Evolutionary conservation across 2,329 filamentous ascomycete species (phyloP).

Genomic region (Stemphylium vesicarium): DNA sequence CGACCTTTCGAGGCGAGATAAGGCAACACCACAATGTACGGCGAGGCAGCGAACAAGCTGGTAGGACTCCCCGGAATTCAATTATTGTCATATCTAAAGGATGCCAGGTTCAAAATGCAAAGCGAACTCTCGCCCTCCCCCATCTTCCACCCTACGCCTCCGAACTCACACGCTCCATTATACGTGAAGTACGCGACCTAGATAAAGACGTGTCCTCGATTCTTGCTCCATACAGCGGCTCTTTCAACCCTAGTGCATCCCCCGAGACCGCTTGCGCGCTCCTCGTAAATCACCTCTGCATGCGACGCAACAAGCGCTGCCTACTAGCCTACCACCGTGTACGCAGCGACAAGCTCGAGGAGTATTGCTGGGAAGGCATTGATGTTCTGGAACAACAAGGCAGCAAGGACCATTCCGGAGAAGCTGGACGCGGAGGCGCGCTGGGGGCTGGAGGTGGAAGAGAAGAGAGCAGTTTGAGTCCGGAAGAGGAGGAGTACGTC

Average conservation of each 20-base stretch:
- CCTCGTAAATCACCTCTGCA: conserved; percentile 90
- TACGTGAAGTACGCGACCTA: conserved; percentile 90
- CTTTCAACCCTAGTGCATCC: conserved; percentile 83
- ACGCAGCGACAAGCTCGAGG: conserved; percentile 87
- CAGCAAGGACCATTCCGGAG: conserved; percentile 21
- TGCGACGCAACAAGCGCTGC: conserved; percentile 95
- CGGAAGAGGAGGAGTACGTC: conserved; percentile 96
- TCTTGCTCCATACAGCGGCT: conserved; percentile 80
- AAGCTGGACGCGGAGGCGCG: conserved; percentile 45
- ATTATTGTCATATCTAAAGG: neutral
- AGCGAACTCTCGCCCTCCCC: conserved; percentile 84
- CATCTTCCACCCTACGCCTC: conserved; percentile 92
- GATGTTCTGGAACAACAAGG: conserved; percentile 74
- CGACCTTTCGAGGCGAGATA: neutral
- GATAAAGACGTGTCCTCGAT: conserved; percentile 83
- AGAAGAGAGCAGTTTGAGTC: conserved; percentile 78
- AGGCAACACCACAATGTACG: conserved; percentile 70
- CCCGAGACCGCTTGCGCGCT: conserved; percentile 86
- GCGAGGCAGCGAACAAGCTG: conserved; percentile 84
- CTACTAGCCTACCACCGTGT: conserved; percentile 92
- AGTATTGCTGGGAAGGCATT: conserved; percentile 88
- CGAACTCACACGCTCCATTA: conserved; percentile 84
- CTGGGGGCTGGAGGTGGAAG: conserved; percentile 55
- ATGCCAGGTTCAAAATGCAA: conserved; percentile 86
- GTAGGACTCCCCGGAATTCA: conserved; percentile 54